A percentile compares a stretch with the other conserved stretches of the same genome.
These are phyloP conservation scores for Nothopassalora personata DNA, from an alignment of 2,329 filamentous ascomycete species.

Conservation along the genomic window DNA sequence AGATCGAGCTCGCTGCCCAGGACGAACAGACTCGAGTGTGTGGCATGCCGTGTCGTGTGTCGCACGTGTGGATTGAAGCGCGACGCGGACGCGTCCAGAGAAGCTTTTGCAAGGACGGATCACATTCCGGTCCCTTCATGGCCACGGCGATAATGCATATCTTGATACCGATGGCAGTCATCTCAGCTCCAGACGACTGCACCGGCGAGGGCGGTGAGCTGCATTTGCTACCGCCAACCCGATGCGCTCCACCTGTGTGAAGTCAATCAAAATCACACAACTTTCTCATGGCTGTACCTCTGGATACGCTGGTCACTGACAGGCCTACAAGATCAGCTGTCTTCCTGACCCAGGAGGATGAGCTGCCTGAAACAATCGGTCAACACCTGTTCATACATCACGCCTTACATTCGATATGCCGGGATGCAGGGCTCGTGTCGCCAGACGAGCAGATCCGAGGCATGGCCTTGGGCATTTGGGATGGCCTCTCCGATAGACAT, in stretches of 20 bases:
- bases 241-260: not conserved
- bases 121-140: not conserved
- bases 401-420: not conserved
- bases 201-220: not conserved
- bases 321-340: not conserved
- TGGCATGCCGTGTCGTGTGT: too few relatives aligned
- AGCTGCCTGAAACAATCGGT: not conserved
- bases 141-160: not conserved
- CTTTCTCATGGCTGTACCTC: not conserved
- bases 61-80: too few relatives aligned
- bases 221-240: not conserved
- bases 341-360: not conserved
- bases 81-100: not conserved
- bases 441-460: conserved; percentile 4
- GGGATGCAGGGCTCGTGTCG: not conserved
- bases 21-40: too few relatives aligned
- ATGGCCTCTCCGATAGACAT: not conserved
- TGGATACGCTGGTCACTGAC: conserved; percentile 1
- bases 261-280: not conserved
- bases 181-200: not conserved
- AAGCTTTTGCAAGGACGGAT: not conserved
- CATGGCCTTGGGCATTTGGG: conserved; percentile 1
- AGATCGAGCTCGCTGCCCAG: too few relatives aligned
- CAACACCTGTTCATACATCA: conserved; percentile 1
- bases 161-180: not conserved